phyloP scores from a whole-genome alignment of 2,329 filamentous ascomycete species.

The Colletotrichum spinosum region DNA sequence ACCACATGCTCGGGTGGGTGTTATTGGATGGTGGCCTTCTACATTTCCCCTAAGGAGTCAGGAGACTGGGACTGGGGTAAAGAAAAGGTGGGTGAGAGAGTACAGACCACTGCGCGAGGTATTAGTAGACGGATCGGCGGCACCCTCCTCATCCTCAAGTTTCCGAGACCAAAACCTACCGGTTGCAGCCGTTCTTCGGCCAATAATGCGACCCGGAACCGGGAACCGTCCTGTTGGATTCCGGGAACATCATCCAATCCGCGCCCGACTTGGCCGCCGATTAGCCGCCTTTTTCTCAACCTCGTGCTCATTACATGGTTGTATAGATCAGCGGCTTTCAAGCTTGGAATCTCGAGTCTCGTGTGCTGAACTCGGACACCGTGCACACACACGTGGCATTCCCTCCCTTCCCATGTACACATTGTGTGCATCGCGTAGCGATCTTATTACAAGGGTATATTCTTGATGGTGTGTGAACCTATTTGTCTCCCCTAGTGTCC shows the following conservation, averaged over 20 bases:
- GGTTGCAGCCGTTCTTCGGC: constrained; percentile 25
- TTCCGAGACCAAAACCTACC: neutral
- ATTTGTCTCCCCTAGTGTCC: constrained; percentile 15
- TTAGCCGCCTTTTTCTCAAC: too few species aligned
- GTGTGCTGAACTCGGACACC: neutral
- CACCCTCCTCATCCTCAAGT: neutral
- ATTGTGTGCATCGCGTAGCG: neutral
- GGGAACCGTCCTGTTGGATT: constrained; percentile 19
- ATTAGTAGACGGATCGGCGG: constrained; percentile 5
- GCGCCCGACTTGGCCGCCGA: neutral
- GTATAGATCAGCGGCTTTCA: too few species aligned
- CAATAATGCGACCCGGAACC: constrained; percentile 20
- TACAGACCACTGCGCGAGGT: too few species aligned
- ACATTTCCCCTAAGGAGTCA: too few species aligned
- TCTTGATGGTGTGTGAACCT: constrained; percentile 22
- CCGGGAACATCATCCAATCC: constrained; percentile 31
- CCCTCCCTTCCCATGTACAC: neutral
- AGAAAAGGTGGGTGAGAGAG: neutral
- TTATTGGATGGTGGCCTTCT: too few species aligned
- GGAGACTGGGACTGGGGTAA: too few species aligned
- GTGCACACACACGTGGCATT: neutral
- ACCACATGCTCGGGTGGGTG: too few species aligned
- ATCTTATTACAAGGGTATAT: constrained; percentile 37
- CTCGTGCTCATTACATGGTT: too few species aligned
- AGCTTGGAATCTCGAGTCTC: too few species aligned